Base-by-base conservation (phyloP, 768 basidiomycete genomes). In the Glaciozyma martinii region DNA sequence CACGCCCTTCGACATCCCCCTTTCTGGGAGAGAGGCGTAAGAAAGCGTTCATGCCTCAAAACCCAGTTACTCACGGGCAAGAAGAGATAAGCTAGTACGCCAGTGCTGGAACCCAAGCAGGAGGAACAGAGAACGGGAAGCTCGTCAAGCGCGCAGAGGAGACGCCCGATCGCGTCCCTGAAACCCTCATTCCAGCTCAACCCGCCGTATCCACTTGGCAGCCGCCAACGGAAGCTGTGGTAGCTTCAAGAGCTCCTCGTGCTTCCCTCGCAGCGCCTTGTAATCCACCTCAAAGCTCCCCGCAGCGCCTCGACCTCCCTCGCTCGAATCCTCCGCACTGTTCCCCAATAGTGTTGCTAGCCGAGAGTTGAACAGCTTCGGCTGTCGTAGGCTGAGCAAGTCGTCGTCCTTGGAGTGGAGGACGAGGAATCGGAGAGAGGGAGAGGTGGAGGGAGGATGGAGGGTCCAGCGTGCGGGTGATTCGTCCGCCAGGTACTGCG, bases 391-490 rank as follows among this genome's bases (percentile, higher is more conserved):
- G 16, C 56, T 63, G 13, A 74, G 50, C 29, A 74, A 59, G 46
- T 74, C 73, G 56, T 74, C 73, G 40, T 68, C 61, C 46, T 40
- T 54, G 32, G 71, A 71, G 49, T 72, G 71, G 1, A 72, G 66
- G n/a, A 74, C 65, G 23, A 71, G 33, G 33, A 33, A 33, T 5
- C 33, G 33, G 33, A 33, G 33, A 10, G 10, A 33, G 33, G 33
- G 33, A 33, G 33, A 33, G 33, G 33, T 33, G 6, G 33, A 33
- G 33, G 49, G 15, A 72, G 9, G 19, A 25, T 47, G 8, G 56
- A 16, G 50, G 3, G n/a, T 40, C 64, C 66, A 66, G 37, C 60
- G 49, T 46, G 65, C 50, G 1, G 66, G 65, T 7, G 69, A 70
- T 47, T 66, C 69, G 50, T 18, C 19, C 2, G 40, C 54, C 13